These are phyloP conservation scores for Pseudisothecium myosuroides DNA, from an alignment of 225 moss, liverwort and hornwort species.

Conservation along the genomic window DNA sequence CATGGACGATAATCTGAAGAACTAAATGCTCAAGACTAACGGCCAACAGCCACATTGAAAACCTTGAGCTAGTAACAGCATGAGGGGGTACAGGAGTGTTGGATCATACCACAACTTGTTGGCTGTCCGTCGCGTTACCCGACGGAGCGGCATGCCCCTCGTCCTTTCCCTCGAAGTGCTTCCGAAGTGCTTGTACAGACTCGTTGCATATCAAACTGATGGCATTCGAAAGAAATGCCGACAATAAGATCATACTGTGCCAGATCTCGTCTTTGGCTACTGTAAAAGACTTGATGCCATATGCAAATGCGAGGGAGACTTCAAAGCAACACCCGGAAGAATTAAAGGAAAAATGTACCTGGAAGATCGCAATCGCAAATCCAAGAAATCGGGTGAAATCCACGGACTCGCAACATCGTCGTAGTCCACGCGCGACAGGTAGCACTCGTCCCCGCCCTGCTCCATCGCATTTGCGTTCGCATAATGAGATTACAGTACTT, in stretches of 20 bases:
- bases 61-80: neutral
- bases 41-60: neutral
- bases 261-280: neutral
- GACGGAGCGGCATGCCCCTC: neutral
- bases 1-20: neutral
- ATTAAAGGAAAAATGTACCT: neutral
- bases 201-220: conserved; percentile 33
- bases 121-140: neutral
- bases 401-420: conserved; percentile 8
- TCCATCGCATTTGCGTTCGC: neutral
- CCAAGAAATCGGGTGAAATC: conserved; percentile 31
- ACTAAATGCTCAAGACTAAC: neutral
- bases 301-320: neutral
- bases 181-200: conserved; percentile 21
- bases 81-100: neutral
- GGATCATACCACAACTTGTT: neutral
- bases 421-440: conserved; percentile 19
- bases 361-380: conserved; percentile 32
- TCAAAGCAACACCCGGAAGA: neutral
- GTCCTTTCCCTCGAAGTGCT: conserved; percentile 7
- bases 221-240: neutral
- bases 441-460: conserved; percentile 37
- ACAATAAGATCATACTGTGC: neutral
- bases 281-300: neutral
- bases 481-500: neutral